A percentile compares a stretch with the other conserved stretches of the same genome.
These are phyloP conservation scores for Silene coronaria DNA, from an alignment of 179 eudicot genomes.

Conservation along the genomic window DNA sequence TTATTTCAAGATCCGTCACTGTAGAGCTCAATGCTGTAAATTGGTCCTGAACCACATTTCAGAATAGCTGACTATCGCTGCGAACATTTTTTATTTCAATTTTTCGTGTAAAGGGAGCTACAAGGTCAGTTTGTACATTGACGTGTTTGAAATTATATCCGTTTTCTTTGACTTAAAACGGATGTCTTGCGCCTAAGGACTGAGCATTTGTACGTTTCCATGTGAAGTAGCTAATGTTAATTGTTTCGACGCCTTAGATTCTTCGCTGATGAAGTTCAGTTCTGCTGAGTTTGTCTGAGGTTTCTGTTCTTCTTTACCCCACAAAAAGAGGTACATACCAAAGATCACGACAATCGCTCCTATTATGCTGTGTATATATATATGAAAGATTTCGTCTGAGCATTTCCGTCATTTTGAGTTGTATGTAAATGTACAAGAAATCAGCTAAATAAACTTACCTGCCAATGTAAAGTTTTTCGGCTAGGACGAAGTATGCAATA, in stretches of 20 bases:
- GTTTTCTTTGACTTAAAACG: not conserved
- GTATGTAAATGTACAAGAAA: not conserved
- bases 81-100: too few relatives aligned
- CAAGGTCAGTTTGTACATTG: too few relatives aligned
- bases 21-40: too few relatives aligned
- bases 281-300: slow-evolving; percentile 13
- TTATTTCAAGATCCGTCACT: too few relatives aligned
- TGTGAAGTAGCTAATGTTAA: slow-evolving; percentile 10
- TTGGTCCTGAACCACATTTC: too few relatives aligned
- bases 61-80: too few relatives aligned
- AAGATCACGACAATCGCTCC: slow-evolving; percentile 52
- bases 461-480: slow-evolving; percentile 61
- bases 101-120: too few relatives aligned
- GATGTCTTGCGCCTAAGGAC: slow-evolving; percentile 1
- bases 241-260: slow-evolving; percentile 3
- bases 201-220: not conserved
- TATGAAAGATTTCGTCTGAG: not conserved
- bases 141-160: too few relatives aligned
- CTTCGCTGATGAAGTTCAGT: slow-evolving; percentile 5
- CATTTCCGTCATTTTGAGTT: not conserved
- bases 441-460: slow-evolving; percentile 33
- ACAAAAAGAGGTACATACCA: slow-evolving; percentile 59
- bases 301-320: slow-evolving; percentile 61
- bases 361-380: slow-evolving; percentile 35
- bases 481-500: slow-evolving; percentile 57